Conservation (phyloP, 2,329 filamentous ascomycete genomes). For the Epichloe hybrida region DNA sequence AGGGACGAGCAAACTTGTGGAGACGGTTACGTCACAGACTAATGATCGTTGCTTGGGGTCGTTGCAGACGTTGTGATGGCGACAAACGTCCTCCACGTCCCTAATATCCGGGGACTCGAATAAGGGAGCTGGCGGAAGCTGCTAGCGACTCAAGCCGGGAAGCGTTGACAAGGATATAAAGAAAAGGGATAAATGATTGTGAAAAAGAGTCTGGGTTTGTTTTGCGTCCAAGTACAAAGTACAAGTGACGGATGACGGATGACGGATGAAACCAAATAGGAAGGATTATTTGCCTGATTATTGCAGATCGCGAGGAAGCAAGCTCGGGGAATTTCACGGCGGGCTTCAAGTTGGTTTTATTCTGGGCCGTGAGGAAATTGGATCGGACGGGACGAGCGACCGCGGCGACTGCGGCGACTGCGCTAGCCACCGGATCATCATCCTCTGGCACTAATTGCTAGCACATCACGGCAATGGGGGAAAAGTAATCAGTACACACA, state of each 20-base stretch:
- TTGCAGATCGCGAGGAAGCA: neutral
- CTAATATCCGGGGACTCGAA: too few species aligned
- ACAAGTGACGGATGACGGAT: too few species aligned
- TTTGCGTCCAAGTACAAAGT: neutral
- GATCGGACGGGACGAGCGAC: neutral
- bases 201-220: too few species aligned
- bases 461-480: neutral
- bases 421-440: neutral
- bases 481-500: neutral
- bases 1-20: neutral
- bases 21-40: neutral
- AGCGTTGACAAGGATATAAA: too few species aligned
- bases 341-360: slow-evolving; percentile 3
- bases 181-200: too few species aligned
- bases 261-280: neutral
- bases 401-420: neutral
- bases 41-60: neutral
- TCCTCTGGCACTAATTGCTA: neutral
- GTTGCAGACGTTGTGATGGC: neutral
- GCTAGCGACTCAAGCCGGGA: too few species aligned
- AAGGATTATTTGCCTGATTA: neutral
- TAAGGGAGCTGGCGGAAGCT: too few species aligned
- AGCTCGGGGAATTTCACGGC: neutral
- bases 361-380: neutral
- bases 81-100: too few species aligned